Evolutionary conservation across 768 basidiomycete genomes (phyloP).

Genomic region (Termitomyces sp.): DNA sequence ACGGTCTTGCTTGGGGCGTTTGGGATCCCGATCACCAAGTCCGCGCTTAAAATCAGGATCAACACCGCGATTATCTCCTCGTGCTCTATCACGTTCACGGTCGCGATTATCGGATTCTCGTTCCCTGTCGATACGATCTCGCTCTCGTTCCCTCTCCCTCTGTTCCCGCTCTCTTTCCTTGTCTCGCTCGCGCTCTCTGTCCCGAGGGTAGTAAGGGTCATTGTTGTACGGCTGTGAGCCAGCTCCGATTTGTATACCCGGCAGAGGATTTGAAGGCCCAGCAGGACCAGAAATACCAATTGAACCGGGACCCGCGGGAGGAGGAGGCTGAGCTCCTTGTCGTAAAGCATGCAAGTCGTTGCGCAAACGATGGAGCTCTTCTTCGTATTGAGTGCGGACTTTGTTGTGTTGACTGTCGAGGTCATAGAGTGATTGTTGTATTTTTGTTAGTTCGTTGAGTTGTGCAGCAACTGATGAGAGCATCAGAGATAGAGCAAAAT

Average conservation of each 20-base stretch:
- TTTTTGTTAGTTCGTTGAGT: constrained; percentile 11
- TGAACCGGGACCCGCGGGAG: constrained; percentile 13
- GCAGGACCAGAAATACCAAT: constrained; percentile 14
- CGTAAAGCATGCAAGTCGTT: constrained; percentile 9
- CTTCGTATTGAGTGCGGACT: constrained; percentile 14
- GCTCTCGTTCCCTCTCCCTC: constrained; percentile 32
- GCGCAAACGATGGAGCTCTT: constrained; percentile 12
- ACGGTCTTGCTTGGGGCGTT: constrained; percentile 47
- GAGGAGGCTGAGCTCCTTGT: constrained; percentile 19
- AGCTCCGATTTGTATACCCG: constrained; percentile 13
- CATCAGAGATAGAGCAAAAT: not conserved
- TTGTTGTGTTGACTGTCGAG: constrained; percentile 14
- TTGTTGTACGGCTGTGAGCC: constrained; percentile 12
- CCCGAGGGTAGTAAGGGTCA: constrained; percentile 18
- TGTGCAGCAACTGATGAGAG: constrained; percentile 8
- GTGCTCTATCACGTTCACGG: constrained; percentile 14
- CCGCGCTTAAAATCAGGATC: constrained; percentile 28
- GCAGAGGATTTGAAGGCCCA: constrained; percentile 13
- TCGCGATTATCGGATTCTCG: constrained; percentile 21
- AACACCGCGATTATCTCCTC: constrained; percentile 11
- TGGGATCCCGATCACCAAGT: constrained; percentile 50
- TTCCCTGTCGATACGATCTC: constrained; percentile 23
- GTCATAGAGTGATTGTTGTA: constrained; percentile 14
- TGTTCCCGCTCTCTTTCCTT: constrained; percentile 19
- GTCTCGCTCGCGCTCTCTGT: constrained; percentile 21